Base-by-base conservation (phyloP, 2,329 filamentous ascomycete genomes). In the Cordyceps cicadae region DNA sequence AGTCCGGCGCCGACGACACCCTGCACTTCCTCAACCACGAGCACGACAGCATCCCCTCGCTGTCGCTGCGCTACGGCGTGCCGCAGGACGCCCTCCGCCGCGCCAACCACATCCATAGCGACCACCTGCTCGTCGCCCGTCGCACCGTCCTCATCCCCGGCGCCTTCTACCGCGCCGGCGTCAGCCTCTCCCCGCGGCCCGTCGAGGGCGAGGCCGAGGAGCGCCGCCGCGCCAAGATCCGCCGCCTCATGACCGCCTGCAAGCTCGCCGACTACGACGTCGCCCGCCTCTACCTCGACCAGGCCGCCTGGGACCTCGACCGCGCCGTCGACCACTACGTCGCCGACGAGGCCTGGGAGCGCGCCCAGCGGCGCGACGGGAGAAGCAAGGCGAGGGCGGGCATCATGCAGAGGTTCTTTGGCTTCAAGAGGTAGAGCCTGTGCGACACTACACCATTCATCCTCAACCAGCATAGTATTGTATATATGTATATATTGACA, bases 181-280 rank as follows among this genome's bases (percentile, higher is more conserved):
- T 87, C 6, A 87, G 84, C 66, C 75, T 92, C 26, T 89, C 86
- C 51, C 88, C 89, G 1, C 77, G 81, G 32, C 89, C 89, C 0
- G 67, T 89, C n/a, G 87, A 89, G 59, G 85, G 87, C 53, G 88
- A 90, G 69, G 87, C 88, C 51, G 89, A 91, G 67, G 87, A 89
- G 73, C 76, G 81, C 54, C 81, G 85, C 64, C 92, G 90, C 74
- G 79, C 76, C 19, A 87, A 86, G 69, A 80, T 93, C 39, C 79
- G 90, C 48, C 82, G 87, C 63, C 93, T 87, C 78, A 92, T 92
- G 89, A 85, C 90, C 2, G 79, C 81, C 1, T 90, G 87, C 74
- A 93, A 93, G 70, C 87, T 90, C 32, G 77, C 83, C 26, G 87
- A 92, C 77, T 92, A 86, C 74, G 87, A 91, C 69, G 78, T 91